Conservation (phyloP, 2,329 filamentous ascomycete genomes). For the Colletotrichum aenigma region DNA sequence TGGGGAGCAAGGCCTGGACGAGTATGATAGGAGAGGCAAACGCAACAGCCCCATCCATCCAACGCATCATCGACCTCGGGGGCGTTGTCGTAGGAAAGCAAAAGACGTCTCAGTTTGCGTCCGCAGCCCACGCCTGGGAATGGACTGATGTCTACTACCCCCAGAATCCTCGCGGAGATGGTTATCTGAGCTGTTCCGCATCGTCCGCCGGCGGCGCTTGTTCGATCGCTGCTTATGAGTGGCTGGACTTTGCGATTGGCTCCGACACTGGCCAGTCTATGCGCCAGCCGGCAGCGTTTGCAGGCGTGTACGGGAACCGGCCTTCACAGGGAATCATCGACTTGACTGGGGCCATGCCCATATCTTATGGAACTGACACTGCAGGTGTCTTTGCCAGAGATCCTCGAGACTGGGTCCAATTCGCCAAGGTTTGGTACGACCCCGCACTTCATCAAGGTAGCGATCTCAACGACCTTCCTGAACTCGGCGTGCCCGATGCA, state of each 20-base stretch:
- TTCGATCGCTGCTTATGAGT: background rate
- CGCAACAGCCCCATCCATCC: background rate
- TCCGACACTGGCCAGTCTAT: background rate
- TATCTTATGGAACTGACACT: background rate
- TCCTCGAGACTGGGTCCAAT: background rate
- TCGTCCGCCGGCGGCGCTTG: background rate
- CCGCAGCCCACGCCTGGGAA: background rate
- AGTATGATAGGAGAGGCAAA: background rate
- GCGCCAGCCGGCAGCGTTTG: background rate
- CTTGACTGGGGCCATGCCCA: background rate
- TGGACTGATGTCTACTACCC: background rate
- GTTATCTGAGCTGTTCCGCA: background rate
- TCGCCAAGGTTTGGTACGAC: background rate
- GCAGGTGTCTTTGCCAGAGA: background rate
- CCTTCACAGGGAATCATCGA: background rate
- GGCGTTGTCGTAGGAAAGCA: background rate
- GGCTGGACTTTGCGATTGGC: background rate
- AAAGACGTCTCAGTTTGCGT: background rate
- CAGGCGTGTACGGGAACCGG: background rate
- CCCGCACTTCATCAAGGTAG: background rate
- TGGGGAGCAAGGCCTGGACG: background rate
- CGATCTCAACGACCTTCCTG: background rate
- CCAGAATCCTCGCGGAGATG: background rate
- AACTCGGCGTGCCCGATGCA: background rate
- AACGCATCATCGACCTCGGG: background rate